Conservation (phyloP, 176 grass and related monocot species). For the Pontederia crassipes region DNA sequence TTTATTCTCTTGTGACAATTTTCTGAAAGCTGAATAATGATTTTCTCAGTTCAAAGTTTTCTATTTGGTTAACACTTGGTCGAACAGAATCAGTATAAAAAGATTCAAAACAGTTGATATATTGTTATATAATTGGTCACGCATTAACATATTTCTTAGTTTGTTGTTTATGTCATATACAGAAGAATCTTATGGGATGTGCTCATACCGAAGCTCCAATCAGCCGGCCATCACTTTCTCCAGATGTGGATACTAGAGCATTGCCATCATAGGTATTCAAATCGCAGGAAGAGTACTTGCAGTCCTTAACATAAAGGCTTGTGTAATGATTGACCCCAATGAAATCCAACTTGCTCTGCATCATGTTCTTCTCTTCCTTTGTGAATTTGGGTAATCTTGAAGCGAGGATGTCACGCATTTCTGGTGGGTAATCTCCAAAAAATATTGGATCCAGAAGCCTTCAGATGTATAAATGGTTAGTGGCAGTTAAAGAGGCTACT, state of each 20-base stretch:
- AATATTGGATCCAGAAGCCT: conserved; percentile 58
- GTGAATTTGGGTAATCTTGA: conserved; percentile 45
- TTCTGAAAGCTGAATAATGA: no score
- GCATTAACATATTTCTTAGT: no score
- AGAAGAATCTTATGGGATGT: no score
- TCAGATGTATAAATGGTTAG: background rate
- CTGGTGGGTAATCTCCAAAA: conserved; percentile 36
- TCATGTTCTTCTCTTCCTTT: conserved; percentile 27
- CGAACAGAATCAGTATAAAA: no score
- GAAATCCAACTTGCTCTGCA: conserved; percentile 35
- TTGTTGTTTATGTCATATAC: no score
- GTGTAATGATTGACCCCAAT: conserved; percentile 70
- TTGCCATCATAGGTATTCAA: conserved; percentile 25
- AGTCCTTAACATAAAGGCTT: conserved; percentile 34
- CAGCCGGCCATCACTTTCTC: conserved; percentile 13
- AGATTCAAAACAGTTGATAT: no score
- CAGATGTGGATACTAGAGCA: conserved; percentile 13
- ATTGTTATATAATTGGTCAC: no score
- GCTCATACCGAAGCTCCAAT: conserved; percentile 42
- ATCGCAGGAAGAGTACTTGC: conserved; percentile 39
- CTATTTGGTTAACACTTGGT: no score
- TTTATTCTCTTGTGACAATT: no score
- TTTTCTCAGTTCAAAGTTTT: no score
- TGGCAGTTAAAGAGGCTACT: background rate
- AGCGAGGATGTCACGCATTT: conserved; percentile 32